These are phyloP conservation scores for Sphaerulina musiva DNA, from an alignment of 2,329 filamentous ascomycete species.

Conservation along the genomic window DNA sequence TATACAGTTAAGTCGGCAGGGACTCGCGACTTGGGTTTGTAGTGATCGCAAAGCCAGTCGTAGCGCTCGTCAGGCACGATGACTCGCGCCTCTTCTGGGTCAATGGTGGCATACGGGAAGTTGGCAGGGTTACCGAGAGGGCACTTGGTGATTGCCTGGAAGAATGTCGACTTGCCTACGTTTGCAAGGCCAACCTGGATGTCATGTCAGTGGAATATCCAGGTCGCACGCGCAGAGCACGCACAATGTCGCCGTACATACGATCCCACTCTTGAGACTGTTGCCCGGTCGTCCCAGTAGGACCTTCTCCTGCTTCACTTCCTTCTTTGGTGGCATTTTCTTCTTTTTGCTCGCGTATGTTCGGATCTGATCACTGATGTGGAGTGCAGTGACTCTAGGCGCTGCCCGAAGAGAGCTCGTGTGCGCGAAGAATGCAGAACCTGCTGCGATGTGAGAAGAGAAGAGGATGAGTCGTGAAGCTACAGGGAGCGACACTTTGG, in stretches of 20 bases:
- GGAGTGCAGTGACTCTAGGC: slow-evolving; percentile 15
- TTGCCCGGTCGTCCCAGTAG: slow-evolving; percentile 93
- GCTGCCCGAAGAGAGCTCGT: slow-evolving; percentile 13
- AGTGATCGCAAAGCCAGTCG: slow-evolving; percentile 92
- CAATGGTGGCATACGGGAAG: slow-evolving; percentile 98
- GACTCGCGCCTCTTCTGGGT: slow-evolving; percentile 95
- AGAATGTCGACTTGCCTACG: slow-evolving; percentile 97
- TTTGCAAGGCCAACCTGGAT: slow-evolving; percentile 91
- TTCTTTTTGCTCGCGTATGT: slow-evolving; percentile 49
- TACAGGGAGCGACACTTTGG: slow-evolving; percentile 27
- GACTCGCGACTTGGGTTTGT: slow-evolving; percentile 96
- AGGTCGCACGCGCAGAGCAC: slow-evolving; percentile 28
- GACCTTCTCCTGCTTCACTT: slow-evolving; percentile 86
- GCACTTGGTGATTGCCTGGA: slow-evolving; percentile 99
- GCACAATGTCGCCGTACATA: slow-evolving; percentile 52
- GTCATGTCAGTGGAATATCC: slow-evolving; percentile 39
- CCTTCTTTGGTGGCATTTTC: slow-evolving; percentile 96
- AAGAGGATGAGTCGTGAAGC: slow-evolving; percentile 25
- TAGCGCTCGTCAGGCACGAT: slow-evolving; percentile 93
- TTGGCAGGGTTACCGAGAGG: slow-evolving; percentile 97
- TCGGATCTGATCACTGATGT: slow-evolving; percentile 31
- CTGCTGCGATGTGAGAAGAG: slow-evolving; percentile 29
- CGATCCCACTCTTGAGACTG: slow-evolving; percentile 97
- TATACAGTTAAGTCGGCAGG: slow-evolving; percentile 97
- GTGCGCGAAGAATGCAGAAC: slow-evolving; percentile 29